Base-by-base conservation (phyloP, 257 asterid genomes). In the Fraxinus excelsior region DNA sequence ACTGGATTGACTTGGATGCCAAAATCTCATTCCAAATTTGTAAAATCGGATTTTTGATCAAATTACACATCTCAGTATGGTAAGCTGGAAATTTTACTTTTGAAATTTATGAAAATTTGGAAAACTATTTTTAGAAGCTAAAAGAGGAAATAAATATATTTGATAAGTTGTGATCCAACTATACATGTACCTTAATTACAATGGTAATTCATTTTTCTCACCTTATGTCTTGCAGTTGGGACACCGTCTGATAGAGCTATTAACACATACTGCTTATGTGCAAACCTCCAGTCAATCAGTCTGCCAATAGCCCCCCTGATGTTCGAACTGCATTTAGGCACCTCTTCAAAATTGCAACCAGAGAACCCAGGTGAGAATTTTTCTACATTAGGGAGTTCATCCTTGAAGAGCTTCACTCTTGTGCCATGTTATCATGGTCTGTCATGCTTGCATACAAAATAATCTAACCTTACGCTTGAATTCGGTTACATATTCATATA, bases 241-340 rank as follows among this genome's bases (percentile, higher is more conserved):
- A 81, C 92, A 96, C 81, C 88, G 91, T 79, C 92, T 95, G 80
- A 77, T 95, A 84, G 92, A 91, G 31, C 84, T 95, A 87, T 81
- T 95, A 65, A 89, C 86, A 13, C 96, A 91, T 85, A 90, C 94
- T 80, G 99, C 99, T 80, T 91, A 90, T 83, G 92, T 95, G 74
- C 97, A 29, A 89, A 86, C 90, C 94, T 74, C 93, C 97, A 60
- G 88, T 85, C 70, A 80, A 76, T 86, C 97, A 91, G 79, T 73
- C 90, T 67, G 96, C 89, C 76, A 98, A 92, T 78, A 73, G 85
- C 49, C 99, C 99, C 31, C 99, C 97, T 71, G 98, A 92, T 78
- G 88, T 95, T 71, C 92, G 97, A 56, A 98, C 99, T 80, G 99
- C 99, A 37, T 95, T 95, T 84, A 91, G 93, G 85, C 99, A 95